Conservation (phyloP, 495 filamentous ascomycete genomes). For the Usnea hakonensis region DNA sequence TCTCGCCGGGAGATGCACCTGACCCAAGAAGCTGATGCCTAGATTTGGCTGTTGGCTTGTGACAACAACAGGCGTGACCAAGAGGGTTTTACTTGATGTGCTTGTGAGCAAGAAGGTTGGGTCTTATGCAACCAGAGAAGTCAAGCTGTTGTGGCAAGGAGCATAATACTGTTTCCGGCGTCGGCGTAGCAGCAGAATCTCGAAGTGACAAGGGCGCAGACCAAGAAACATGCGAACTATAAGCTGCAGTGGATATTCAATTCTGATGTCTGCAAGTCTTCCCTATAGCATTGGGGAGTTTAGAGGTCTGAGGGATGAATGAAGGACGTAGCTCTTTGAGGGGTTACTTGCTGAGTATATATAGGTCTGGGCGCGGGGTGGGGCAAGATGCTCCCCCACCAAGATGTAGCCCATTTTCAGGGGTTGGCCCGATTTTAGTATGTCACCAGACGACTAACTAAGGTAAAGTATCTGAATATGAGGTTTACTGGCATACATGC, state of each 20-base stretch:
- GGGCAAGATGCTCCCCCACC: slow-evolving; percentile 6
- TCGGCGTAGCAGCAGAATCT: not conserved
- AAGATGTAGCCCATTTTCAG: too few relatives aligned
- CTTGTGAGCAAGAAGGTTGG: not conserved
- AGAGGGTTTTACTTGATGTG: not conserved
- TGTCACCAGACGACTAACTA: too few relatives aligned
- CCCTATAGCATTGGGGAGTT: not conserved
- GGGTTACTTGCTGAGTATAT: not conserved
- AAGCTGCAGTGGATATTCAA: not conserved
- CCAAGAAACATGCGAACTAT: not conserved
- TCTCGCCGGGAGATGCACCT: slow-evolving; percentile 2
- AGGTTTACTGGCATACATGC: not conserved
- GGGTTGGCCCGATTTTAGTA: too few relatives aligned
- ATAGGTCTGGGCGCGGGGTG: not conserved
- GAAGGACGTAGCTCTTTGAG: slow-evolving; percentile 6
- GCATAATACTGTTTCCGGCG: not conserved
- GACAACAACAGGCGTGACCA: slow-evolving; percentile 9
- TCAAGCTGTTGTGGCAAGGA: not conserved
- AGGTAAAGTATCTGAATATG: too few relatives aligned
- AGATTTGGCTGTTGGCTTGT: slow-evolving; percentile 1
- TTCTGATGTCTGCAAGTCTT: not conserved
- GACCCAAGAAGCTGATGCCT: slow-evolving; percentile 11
- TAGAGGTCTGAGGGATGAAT: not conserved
- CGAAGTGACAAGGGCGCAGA: not conserved
- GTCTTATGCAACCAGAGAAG: not conserved